Percentiles rank a stretch among this genome's conserved stretches.
Evolutionary conservation across 2,329 filamentous ascomycete genomes (phyloP).

Genomic region (Cytospora paraplurivora): DNA sequence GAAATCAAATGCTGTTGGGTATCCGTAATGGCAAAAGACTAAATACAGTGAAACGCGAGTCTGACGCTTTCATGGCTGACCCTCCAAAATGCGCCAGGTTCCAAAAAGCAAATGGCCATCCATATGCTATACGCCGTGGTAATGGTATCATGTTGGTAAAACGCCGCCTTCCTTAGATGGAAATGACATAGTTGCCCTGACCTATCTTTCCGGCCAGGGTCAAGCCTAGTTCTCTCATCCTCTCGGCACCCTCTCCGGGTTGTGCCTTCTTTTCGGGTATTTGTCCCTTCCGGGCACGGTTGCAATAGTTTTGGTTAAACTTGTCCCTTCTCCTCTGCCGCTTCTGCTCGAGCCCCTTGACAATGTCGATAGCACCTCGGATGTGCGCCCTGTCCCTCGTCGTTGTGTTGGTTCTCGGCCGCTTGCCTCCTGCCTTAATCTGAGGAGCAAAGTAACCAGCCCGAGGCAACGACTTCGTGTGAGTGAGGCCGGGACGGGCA

Average conservation of each 20-base stretch:
- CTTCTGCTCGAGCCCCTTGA: constrained; percentile 94
- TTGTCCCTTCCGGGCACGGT: constrained; percentile 73
- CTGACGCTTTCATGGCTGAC: constrained; percentile 33
- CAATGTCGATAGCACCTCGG: constrained; percentile 94
- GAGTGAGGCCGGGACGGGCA: constrained; percentile 67
- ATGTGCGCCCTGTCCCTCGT: constrained; percentile 62
- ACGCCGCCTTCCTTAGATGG: constrained; percentile 53
- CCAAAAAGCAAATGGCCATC: constrained; percentile 30
- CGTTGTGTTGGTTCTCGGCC: constrained; percentile 36
- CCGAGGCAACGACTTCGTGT: constrained; percentile 85
- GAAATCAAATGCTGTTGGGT: constrained; percentile 26
- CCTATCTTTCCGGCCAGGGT: constrained; percentile 81
- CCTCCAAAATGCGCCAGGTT: constrained; percentile 29
- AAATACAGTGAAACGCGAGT: constrained; percentile 30
- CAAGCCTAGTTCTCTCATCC: constrained; percentile 90
- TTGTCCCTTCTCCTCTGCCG: constrained; percentile 92
- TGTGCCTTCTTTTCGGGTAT: constrained; percentile 65
- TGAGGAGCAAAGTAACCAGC: constrained; percentile 70
- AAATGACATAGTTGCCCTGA: constrained; percentile 76
- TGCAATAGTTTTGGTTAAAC: constrained; percentile 85
- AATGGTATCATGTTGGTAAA: constrained; percentile 26
- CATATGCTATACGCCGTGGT: constrained; percentile 16
- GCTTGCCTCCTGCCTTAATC: constrained; percentile 40
- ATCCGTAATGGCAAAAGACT: constrained; percentile 27
- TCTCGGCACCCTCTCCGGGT: constrained; percentile 85